Conservation (phyloP, 1,284 basidiomycete species). For the Volvariella volvacea region DNA sequence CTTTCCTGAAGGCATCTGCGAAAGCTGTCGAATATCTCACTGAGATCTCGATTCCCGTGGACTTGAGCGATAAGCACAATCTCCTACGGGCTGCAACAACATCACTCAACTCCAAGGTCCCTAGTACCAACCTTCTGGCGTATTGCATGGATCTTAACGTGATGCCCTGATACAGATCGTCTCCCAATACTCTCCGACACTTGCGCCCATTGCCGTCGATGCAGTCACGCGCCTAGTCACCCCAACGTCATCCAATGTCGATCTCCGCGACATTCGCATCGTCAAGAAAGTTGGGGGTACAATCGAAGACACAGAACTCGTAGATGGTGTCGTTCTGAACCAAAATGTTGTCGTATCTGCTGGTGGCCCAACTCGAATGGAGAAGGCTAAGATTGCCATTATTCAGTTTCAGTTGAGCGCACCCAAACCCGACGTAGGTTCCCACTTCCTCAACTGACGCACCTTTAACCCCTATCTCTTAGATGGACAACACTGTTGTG, state of each 20-base stretch:
- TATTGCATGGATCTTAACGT: slow-evolving; percentile 7
- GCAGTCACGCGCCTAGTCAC: slow-evolving; percentile 91
- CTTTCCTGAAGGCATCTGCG: slow-evolving; percentile 87
- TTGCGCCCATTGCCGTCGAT: slow-evolving; percentile 95
- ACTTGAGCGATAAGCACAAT: slow-evolving; percentile 83
- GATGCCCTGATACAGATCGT: too few relatives aligned
- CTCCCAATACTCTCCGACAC: slow-evolving; percentile 96
- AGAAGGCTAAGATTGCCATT: slow-evolving; percentile 98
- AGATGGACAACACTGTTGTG: slow-evolving; percentile 99
- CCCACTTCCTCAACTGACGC: slow-evolving; percentile 1
- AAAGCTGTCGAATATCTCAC: slow-evolving; percentile 95
- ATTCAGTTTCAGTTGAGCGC: slow-evolving; percentile 98
- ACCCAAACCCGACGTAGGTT: slow-evolving; percentile 92
- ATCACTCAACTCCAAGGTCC: slow-evolving; percentile 91
- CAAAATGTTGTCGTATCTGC: slow-evolving; percentile 90
- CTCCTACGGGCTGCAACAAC: slow-evolving; percentile 93
- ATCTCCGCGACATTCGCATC: slow-evolving; percentile 92
- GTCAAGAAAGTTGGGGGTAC: slow-evolving; percentile 99
- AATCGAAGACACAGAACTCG: slow-evolving; percentile 97
- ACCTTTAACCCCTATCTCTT: slow-evolving; percentile 6
- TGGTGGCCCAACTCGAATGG: slow-evolving; percentile 92
- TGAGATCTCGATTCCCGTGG: slow-evolving; percentile 90
- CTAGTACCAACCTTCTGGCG: slow-evolving; percentile 3
- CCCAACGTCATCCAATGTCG: slow-evolving; percentile 86
- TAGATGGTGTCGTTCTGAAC: slow-evolving; percentile 94